Evolutionary conservation across 768 basidiomycete species (phyloP), one percentile per base, ranked within the genome.

Genomic region (Collybia nuda): DNA sequence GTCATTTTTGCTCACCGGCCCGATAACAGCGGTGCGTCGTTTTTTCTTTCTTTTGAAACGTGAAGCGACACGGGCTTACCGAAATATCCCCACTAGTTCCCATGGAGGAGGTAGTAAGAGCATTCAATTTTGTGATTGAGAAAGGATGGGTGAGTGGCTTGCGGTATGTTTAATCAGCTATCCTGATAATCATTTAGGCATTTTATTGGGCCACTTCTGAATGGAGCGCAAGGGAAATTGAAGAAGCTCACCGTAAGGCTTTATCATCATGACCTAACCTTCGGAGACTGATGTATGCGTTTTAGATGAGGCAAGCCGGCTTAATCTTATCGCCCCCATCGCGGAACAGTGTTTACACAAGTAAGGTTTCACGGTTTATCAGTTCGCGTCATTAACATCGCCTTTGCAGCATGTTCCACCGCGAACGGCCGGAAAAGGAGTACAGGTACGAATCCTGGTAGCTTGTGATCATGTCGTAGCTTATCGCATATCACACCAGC

Each of bases 351-450:
- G 84, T 61, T 79, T 86, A 59, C 80, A 86, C 71, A 70, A 84
- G 82, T 84, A 53, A 28, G 76, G 53, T 24, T 36, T 23, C 1
- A 11, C 14, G 21, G 45, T 42, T 44, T 12, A 22, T 17, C n/a
- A 29, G 6, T 44, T 40, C n/a, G 17, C 35, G 15, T 14, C 23
- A 5, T 29, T 24, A 6, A 15, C 22, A 35, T 40, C 5, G 37
- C 43, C 21, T 51, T 28, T 64, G 64, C 64, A 86, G 82, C 60
- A 81, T 89, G 80, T 78, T 92, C 62, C 78, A 84, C 65, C 82
- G 90, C 18, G 86, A 90, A 55, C 76, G 84, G 14, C 82, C 88
- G 23, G 90, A 93, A 70, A 78, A 79, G 58, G 88, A 91, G 71
- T 90, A 87, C 64, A 72, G 67, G 78, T 82, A 59, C 56, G 76